phyloP scores from a whole-genome alignment of 1,139 yeast genomes.

The Martiniozyma asiatica region DNA sequence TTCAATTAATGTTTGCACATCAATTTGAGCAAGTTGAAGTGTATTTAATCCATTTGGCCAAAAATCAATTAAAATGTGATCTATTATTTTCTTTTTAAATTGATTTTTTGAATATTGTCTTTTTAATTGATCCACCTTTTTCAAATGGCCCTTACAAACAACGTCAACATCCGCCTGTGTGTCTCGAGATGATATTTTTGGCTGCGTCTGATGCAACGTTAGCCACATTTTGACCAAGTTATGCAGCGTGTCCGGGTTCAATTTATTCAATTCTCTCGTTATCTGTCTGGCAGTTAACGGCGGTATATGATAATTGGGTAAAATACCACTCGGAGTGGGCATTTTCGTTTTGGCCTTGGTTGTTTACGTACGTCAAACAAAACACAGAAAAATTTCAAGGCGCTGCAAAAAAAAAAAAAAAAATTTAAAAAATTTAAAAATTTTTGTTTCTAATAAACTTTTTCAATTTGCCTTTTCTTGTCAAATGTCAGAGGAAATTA shows the following conservation, averaged over 20 bases:
- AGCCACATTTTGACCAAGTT: slow-evolving; percentile 22
- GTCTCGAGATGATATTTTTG: slow-evolving; percentile 13
- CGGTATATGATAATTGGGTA: slow-evolving; percentile 22
- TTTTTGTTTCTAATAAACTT: slow-evolving; percentile 3
- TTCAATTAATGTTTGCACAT: slow-evolving; percentile 51
- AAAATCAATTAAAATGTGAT: slow-evolving; percentile 37
- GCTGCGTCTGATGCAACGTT: slow-evolving; percentile 20
- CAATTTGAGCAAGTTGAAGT: slow-evolving; percentile 62
- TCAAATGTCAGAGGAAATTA: slow-evolving; percentile 16
- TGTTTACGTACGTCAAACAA: background rate
- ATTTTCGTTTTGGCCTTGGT: background rate
- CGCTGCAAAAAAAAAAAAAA: slow-evolving; percentile 6
- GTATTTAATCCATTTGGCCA: slow-evolving; percentile 59
- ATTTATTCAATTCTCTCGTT: slow-evolving; percentile 16
- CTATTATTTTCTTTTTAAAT: slow-evolving; percentile 36
- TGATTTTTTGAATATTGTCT: slow-evolving; percentile 8
- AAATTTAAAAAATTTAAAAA: slow-evolving; percentile 1
- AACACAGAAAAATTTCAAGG: slow-evolving; percentile 3
- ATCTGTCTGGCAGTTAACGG: slow-evolving; percentile 15
- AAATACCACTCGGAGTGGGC: slow-evolving; percentile 16
- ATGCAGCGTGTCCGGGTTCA: slow-evolving; percentile 21
- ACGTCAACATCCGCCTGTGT: slow-evolving; percentile 8
- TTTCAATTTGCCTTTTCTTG: background rate
- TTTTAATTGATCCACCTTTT: slow-evolving; percentile 8
- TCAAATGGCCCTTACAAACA: slow-evolving; percentile 1